Evolutionary conservation across 148 eudicot species (phyloP), one percentile per base, ranked within the genome.

Genomic region (Cornus controversa): DNA sequence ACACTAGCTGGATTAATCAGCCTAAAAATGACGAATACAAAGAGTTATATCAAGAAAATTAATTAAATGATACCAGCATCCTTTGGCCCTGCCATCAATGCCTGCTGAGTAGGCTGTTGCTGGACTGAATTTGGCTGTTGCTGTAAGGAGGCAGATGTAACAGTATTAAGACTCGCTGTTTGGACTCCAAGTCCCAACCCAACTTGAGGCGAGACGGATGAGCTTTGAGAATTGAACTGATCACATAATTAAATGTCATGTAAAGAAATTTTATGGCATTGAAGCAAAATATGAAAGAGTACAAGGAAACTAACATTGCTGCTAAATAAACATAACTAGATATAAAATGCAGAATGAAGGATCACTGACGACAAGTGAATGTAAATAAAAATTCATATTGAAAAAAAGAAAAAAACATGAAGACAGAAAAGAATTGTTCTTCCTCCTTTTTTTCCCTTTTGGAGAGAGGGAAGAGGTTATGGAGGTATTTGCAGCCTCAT

Each of bases 201-300:
- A 75, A 84, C 90, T 80, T 91, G 94, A 78, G 93, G 87, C 60
- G 89, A 75, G 69, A 82, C 78, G 75, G 97, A 77, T 76, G 94
- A 84, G 83, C 87, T 90, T 84, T 89, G 97, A 86, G 93, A 90
- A 84, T 80, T 96, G 83, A 92, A 87, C 98, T 93, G 95, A 31
- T 31, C 34, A 31, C 34, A 31, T 31, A 31, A 2, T 31, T 31
- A 31, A 57, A 70, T 66, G 80, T 27, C 45, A 78, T 28, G 77
- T 31, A 69, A 45, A 45, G 50, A 45, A 11, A 40, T 3, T 40
- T 3, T 3, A 40, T 40, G n/a, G 45, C 8, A 40, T 40, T 40
- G 45, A 40, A 45, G 50, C 50, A 45, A 45, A 45, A 45, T 45
- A 45, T 45, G 50, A 24, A 67, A 34, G 2, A 67, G 22, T 26